Percentiles rank a stretch among this genome's conserved stretches.
Evolutionary conservation across 495 filamentous ascomycete species (phyloP).

Genomic region (Penicillium angulare): DNA sequence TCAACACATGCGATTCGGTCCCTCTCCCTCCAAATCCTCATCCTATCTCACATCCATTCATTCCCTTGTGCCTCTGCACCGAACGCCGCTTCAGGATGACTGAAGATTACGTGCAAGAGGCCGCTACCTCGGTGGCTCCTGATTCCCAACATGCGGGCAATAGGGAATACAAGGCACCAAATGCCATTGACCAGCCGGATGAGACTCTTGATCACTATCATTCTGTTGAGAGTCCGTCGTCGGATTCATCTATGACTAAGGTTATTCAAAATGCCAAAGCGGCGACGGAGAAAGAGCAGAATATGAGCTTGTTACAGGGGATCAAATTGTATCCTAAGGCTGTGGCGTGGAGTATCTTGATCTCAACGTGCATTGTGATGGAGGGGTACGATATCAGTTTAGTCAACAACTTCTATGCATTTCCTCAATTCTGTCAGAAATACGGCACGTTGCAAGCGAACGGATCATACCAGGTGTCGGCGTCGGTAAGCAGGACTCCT

Average conservation of each 20-base stretch:
- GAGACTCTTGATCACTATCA: conserved; percentile 10
- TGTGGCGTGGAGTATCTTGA: conserved; percentile 52
- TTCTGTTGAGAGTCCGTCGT: conserved; percentile 16
- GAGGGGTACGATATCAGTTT: conserved; percentile 58
- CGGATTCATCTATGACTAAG: conserved; percentile 32
- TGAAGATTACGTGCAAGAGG: conserved; percentile 17
- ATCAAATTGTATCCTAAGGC: conserved; percentile 57
- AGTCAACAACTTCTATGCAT: conserved; percentile 52
- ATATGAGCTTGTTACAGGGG: conserved; percentile 44
- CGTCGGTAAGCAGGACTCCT: conserved; percentile 37
- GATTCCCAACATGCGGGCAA: neutral
- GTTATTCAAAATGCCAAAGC: conserved; percentile 43
- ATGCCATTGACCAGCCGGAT: conserved; percentile 30
- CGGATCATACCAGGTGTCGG: conserved; percentile 66
- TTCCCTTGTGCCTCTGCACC: conserved; percentile 24
- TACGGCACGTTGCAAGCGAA: conserved; percentile 58
- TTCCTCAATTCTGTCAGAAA: conserved; percentile 60
- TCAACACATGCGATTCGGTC: too few relatives aligned
- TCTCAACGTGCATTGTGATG: conserved; percentile 56
- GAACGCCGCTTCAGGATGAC: conserved; percentile 18
- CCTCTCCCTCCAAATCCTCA: neutral
- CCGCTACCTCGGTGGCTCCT: neutral
- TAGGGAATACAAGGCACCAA: neutral
- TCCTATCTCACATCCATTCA: neutral
- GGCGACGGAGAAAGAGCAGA: conserved; percentile 47